Percentiles rank a stretch among this genome's conserved stretches.
These are phyloP conservation scores for Chrysanthemum lavandulifolium DNA, from an alignment of 129 eudicot genomes.

Conservation along the genomic window DNA sequence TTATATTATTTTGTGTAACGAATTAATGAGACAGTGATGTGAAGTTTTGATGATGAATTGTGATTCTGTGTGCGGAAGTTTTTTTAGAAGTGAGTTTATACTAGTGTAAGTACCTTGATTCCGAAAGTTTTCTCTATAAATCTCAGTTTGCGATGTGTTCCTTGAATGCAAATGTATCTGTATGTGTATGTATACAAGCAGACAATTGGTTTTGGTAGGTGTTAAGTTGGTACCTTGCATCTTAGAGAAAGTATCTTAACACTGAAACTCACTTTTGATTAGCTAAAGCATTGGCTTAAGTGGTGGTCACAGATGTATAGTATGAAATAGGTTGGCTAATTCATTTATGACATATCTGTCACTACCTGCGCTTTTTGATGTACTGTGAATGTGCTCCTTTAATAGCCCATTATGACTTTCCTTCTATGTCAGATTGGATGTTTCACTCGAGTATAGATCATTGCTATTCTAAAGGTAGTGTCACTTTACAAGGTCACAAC, in stretches of 20 bases:
- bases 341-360: conserved; percentile 2
- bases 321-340: neutral
- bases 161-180: neutral
- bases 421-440: conserved; percentile 1
- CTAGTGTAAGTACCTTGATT: neutral
- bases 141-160: neutral
- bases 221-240: neutral
- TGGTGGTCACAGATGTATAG: neutral
- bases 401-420: conserved; percentile 2
- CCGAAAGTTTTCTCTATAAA: neutral
- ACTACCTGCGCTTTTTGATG: neutral
- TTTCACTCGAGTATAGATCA: conserved; percentile 18
- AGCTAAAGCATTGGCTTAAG: neutral
- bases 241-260: neutral
- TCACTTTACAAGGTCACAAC: neutral
- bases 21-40: too few species aligned
- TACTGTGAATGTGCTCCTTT: neutral
- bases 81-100: neutral
- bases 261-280: neutral
- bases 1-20: too few species aligned
- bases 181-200: neutral
- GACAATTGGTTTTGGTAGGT: neutral
- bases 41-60: too few species aligned
- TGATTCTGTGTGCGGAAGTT: neutral
- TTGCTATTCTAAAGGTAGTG: neutral